A percentile compares a stretch with the other conserved stretches of the same genome.
phyloP scores from a whole-genome alignment of 371 early-diverging fungal species.

The Zychaea mexicana region DNA sequence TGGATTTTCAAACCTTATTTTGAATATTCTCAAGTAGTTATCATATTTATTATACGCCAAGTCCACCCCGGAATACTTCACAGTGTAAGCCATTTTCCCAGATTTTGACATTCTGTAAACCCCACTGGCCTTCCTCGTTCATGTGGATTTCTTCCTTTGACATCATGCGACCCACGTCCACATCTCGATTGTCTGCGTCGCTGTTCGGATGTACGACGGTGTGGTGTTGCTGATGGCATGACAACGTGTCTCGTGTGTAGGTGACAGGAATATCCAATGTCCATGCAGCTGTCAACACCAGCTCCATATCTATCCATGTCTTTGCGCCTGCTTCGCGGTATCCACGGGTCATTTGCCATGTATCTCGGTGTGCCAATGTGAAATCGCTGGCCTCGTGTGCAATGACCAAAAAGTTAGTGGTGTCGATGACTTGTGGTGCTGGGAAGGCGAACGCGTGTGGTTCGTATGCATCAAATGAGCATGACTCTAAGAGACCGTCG shows the following conservation, averaged over 20 bases:
- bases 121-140: slow-evolving; percentile 45
- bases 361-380: slow-evolving; percentile 48
- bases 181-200: slow-evolving; percentile 27
- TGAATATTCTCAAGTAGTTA: neutral
- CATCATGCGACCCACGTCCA: slow-evolving; percentile 35
- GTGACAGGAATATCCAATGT: slow-evolving; percentile 37
- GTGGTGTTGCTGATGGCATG: slow-evolving; percentile 46
- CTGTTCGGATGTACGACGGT: slow-evolving; percentile 27
- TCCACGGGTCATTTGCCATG: slow-evolving; percentile 41
- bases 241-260: slow-evolving; percentile 29
- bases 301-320: slow-evolving; percentile 51
- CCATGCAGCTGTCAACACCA: slow-evolving; percentile 46
- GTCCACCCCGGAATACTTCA: slow-evolving; percentile 44
- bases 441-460: slow-evolving; percentile 16
- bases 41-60: slow-evolving; percentile 10
- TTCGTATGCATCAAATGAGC: slow-evolving; percentile 15
- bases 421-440: slow-evolving; percentile 9
- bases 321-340: slow-evolving; percentile 44
- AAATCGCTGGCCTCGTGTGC: slow-evolving; percentile 48
- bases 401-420: slow-evolving; percentile 29
- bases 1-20: too few relatives aligned
- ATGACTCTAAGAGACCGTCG: slow-evolving; percentile 18
- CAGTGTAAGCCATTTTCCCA: slow-evolving; percentile 35
- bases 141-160: slow-evolving; percentile 26
- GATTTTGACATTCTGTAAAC: slow-evolving; percentile 28